A percentile compares a stretch with the other conserved stretches of the same genome.
These are phyloP conservation scores for Spiraea crenata DNA, from an alignment of 331 rosid species.

Conservation along the genomic window DNA sequence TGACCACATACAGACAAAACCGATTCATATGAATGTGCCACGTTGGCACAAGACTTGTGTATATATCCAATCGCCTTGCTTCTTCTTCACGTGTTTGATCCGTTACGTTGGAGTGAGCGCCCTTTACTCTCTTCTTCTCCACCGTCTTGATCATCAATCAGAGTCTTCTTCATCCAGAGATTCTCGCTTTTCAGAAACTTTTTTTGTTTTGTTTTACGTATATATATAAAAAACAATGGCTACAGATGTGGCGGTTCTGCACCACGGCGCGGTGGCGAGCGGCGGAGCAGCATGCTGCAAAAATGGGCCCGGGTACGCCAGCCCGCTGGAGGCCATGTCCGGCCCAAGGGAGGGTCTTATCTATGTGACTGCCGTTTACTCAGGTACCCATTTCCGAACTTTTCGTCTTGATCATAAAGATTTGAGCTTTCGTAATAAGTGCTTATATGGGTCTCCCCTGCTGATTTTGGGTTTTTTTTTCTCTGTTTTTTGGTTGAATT, in stretches of 20 bases:
- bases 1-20: neutral
- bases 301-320: constrained; percentile 80
- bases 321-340: constrained; percentile 76
- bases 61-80: neutral
- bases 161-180: no score
- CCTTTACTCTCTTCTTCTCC: no score
- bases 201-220: no score
- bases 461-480: neutral
- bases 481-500: neutral
- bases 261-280: constrained; percentile 32
- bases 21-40: neutral
- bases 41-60: neutral
- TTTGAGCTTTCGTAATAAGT: neutral
- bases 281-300: constrained; percentile 46
- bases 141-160: no score
- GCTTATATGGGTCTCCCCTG: neutral
- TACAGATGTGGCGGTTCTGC: constrained; percentile 21
- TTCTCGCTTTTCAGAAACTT: no score
- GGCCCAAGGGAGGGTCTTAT: constrained; percentile 81
- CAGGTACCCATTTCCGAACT: constrained; percentile 35
- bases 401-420: neutral
- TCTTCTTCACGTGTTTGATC: neutral
- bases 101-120: no score
- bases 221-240: constrained; percentile 29
- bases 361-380: constrained; percentile 72